Evolutionary conservation across 2,329 filamentous ascomycete genomes (phyloP).

Genomic region (Xylaria digitata): DNA sequence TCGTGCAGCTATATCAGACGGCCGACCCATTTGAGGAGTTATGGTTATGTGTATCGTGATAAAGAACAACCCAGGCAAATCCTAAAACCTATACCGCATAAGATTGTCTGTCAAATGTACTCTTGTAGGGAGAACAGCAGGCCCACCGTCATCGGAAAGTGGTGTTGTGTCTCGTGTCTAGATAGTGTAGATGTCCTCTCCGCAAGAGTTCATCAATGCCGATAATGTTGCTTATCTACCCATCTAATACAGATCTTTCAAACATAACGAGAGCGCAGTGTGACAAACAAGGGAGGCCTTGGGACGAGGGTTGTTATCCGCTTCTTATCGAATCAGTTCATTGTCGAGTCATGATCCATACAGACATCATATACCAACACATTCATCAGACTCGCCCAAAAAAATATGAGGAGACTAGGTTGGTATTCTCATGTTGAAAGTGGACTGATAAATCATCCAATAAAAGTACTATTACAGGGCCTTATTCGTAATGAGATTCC

Average conservation of each 20-base stretch:
- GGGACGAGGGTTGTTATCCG: not conserved
- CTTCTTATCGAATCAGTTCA: not conserved
- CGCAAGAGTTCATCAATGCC: not conserved
- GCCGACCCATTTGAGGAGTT: not conserved
- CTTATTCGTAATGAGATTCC: constrained; percentile 1
- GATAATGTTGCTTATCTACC: not conserved
- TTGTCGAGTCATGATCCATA: not conserved
- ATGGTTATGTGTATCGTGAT: not conserved
- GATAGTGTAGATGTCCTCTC: not conserved
- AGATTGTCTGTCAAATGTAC: not conserved
- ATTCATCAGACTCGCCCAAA: not conserved
- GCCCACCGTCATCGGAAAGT: not conserved
- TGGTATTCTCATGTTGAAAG: not conserved
- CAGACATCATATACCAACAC: not conserved
- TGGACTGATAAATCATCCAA: not conserved
- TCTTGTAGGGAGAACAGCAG: not conserved
- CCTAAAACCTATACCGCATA: not conserved
- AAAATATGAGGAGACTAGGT: not conserved
- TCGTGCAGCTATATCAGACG: not conserved
- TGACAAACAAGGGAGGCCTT: not conserved
- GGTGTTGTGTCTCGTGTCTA: not conserved
- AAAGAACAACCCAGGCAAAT: not conserved
- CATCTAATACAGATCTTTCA: not conserved
- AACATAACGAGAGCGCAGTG: not conserved
- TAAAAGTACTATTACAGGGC: not conserved